Conservation (phyloP, 2,329 filamentous ascomycete species). For the Botrytis hyacinthi region DNA sequence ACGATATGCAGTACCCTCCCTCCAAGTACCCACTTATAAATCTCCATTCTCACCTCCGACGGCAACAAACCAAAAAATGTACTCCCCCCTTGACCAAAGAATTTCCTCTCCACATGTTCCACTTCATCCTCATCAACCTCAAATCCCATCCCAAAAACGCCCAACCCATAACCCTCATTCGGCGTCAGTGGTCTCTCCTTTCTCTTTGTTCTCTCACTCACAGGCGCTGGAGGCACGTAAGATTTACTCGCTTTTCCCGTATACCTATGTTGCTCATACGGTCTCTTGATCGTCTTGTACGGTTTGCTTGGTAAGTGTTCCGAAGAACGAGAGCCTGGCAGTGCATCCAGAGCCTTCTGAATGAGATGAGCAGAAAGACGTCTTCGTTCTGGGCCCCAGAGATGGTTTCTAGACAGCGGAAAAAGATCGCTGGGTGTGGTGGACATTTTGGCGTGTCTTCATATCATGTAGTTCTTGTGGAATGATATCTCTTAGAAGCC, state of each 20-base stretch:
- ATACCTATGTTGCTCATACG: not conserved
- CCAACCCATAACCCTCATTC: not conserved
- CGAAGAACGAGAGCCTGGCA: constrained; percentile 1
- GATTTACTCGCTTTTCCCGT: constrained; percentile 11
- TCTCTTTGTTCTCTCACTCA: not conserved
- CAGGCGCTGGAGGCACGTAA: constrained; percentile 9
- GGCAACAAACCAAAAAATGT: constrained; percentile 2
- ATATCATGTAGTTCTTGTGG: not conserved
- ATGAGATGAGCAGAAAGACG: constrained; percentile 9
- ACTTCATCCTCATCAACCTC: not conserved
- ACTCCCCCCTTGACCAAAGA: not conserved
- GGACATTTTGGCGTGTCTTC: not conserved
- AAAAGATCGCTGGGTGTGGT: not conserved
- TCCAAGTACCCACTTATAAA: constrained; percentile 28
- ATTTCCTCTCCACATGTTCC: not conserved
- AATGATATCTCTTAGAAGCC: too few relatives aligned
- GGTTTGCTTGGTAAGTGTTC: not conserved
- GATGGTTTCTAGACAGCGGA: not conserved
- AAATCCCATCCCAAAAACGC: not conserved
- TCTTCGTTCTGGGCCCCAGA: constrained; percentile 8
- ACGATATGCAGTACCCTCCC: constrained; percentile 26
- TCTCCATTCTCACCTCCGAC: constrained; percentile 19
- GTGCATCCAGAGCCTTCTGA: not conserved
- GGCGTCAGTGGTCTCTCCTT: not conserved
- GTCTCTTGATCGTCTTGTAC: constrained; percentile 3